phyloP scores from a whole-genome alignment of 352 stramenopile genomes.

The Pythium pyrilobum region DNA sequence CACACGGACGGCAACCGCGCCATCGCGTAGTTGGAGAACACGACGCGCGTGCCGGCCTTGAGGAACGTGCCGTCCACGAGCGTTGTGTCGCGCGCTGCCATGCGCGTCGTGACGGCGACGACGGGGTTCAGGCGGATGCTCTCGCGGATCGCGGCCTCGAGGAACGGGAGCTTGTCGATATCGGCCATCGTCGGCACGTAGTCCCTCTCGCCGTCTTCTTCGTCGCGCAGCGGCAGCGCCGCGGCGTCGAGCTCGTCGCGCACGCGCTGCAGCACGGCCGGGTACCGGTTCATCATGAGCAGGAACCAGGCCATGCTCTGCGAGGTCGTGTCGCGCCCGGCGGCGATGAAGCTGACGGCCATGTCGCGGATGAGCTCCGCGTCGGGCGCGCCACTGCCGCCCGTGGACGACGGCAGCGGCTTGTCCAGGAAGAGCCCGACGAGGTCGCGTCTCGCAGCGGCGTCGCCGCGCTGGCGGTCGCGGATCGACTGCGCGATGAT shows the following conservation, averaged over 20 bases:
- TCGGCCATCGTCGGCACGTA: slow-evolving; percentile 37
- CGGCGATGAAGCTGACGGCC: slow-evolving; percentile 73
- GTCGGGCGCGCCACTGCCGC: slow-evolving; percentile 16
- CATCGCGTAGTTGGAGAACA: slow-evolving; percentile 40
- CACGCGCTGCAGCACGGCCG: slow-evolving; percentile 35
- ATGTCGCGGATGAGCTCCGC: slow-evolving; percentile 55
- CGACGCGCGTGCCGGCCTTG: slow-evolving; percentile 29
- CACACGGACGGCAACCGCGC: slow-evolving; percentile 37
- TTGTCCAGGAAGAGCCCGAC: slow-evolving; percentile 44
- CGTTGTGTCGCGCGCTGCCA: slow-evolving; percentile 38
- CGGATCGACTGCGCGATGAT: slow-evolving; percentile 30
- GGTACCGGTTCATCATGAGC: slow-evolving; percentile 71
- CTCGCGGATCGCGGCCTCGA: slow-evolving; percentile 60
- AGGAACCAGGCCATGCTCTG: slow-evolving; percentile 67
- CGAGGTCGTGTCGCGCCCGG: slow-evolving; percentile 68
- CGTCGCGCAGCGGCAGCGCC: slow-evolving; percentile 21
- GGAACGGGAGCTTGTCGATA: slow-evolving; percentile 41
- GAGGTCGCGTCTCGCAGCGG: slow-evolving; percentile 21
- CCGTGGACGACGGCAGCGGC: background rate
- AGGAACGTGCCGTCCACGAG: slow-evolving; percentile 57
- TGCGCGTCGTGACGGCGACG: slow-evolving; percentile 33
- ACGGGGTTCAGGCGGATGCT: slow-evolving; percentile 56
- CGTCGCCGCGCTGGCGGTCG: slow-evolving; percentile 6
- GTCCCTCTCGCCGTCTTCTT: slow-evolving; percentile 4
- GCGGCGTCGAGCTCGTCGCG: slow-evolving; percentile 33